Conservation (phyloP, 2,329 filamentous ascomycete genomes). For the Fusarium zealandicum region DNA sequence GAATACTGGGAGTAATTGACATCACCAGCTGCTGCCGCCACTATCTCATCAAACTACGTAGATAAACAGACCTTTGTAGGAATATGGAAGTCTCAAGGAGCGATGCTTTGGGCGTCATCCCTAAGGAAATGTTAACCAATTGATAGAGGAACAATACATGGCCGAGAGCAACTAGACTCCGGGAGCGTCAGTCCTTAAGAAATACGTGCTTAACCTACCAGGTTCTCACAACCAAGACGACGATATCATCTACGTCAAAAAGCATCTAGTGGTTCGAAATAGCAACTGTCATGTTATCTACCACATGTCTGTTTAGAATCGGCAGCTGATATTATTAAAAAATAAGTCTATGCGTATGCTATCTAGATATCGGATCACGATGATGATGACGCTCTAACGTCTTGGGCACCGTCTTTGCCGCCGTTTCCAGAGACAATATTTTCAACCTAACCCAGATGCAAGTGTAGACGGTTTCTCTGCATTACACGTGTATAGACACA, state of each 20-base stretch:
- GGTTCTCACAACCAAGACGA: not conserved
- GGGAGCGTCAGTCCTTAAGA: not conserved
- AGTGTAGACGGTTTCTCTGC: not conserved
- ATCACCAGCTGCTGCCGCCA: too few species aligned
- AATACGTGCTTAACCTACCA: not conserved
- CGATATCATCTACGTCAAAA: not conserved
- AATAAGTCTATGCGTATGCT: constrained; percentile 30
- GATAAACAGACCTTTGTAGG: too few species aligned
- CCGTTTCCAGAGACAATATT: constrained; percentile 32
- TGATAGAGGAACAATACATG: not conserved
- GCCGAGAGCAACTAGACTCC: not conserved
- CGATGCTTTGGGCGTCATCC: not conserved
- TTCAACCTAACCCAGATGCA: not conserved
- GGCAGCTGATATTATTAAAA: not conserved
- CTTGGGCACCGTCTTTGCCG: constrained; percentile 17
- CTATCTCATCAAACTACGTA: too few species aligned
- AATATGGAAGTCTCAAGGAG: not conserved
- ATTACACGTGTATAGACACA: not conserved
- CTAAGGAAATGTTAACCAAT: not conserved
- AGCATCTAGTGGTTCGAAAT: not conserved
- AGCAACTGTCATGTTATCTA: not conserved
- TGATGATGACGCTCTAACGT: constrained; percentile 32
- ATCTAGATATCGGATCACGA: constrained; percentile 29
- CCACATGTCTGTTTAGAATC: not conserved
- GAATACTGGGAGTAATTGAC: too few species aligned